Conservation (phyloP, 371 early-diverging fungal genomes). For the Thermomucor indicae-seudaticae region DNA sequence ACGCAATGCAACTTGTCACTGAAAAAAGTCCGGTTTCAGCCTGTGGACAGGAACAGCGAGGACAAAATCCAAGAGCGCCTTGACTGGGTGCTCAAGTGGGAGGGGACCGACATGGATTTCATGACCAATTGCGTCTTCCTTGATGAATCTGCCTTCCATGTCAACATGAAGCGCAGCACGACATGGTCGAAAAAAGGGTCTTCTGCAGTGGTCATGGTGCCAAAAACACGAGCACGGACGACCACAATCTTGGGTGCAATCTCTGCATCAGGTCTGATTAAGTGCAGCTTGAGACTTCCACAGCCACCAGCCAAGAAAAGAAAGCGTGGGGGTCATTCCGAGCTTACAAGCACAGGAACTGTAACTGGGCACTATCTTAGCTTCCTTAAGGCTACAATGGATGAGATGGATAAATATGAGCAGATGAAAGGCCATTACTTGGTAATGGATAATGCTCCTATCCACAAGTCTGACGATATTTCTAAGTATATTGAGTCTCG, state of each 20-base stretch:
- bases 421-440: slow-evolving; percentile 11
- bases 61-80: background rate
- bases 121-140: slow-evolving; percentile 7
- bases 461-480: slow-evolving; percentile 9
- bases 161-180: too few species aligned
- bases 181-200: too few species aligned
- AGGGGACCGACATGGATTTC: background rate
- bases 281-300: too few species aligned
- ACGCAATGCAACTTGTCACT: background rate
- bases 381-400: too few species aligned
- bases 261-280: too few species aligned
- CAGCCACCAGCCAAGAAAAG: slow-evolving; percentile 7
- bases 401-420: slow-evolving; percentile 11
- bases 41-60: background rate
- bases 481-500: slow-evolving; percentile 8
- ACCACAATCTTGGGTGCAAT: background rate
- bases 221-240: slow-evolving; percentile 4
- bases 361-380: too few species aligned
- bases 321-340: slow-evolving; percentile 2
- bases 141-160: slow-evolving; percentile 9
- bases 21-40: background rate
- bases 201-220: slow-evolving; percentile 11
- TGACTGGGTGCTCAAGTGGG: background rate
- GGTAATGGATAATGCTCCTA: slow-evolving; percentile 17
- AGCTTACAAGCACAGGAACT: slow-evolving; percentile 6